These are phyloP conservation scores for Puya raimondii DNA, from an alignment of 176 grass and related monocot genomes.

Conservation along the genomic window DNA sequence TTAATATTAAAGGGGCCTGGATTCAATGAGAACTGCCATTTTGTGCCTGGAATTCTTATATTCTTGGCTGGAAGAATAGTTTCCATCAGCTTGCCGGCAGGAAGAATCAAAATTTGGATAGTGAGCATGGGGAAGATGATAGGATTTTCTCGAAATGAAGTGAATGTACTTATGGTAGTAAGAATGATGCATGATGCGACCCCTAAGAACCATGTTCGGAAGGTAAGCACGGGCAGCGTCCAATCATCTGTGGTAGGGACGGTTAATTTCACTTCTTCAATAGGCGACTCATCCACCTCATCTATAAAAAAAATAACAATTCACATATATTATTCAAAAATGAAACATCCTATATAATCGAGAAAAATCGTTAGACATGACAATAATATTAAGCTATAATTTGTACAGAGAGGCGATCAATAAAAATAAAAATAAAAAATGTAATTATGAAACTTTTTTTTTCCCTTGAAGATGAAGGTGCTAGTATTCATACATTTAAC, in stretches of 20 bases:
- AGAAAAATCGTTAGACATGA: too few relatives aligned
- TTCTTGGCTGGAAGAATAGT: constrained; percentile 9
- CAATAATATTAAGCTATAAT: too few relatives aligned
- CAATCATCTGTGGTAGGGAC: constrained; percentile 27
- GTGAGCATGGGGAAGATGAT: not conserved
- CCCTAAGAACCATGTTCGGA: constrained; percentile 17
- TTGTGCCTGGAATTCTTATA: constrained; percentile 8
- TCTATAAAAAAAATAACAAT: constrained; percentile 1
- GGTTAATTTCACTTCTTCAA: constrained; percentile 20
- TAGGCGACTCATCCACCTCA: constrained; percentile 10
- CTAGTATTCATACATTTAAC: too few relatives aligned
- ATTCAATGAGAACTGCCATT: constrained; percentile 13
- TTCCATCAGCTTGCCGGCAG: constrained; percentile 16
- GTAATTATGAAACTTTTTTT: too few relatives aligned
- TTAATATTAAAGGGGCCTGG: constrained; percentile 26
- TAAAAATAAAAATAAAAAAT: too few relatives aligned
- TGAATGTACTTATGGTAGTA: not conserved
- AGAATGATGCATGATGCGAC: constrained; percentile 4
- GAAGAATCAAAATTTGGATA: not conserved
- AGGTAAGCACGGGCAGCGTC: constrained; percentile 17
- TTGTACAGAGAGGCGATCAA: too few relatives aligned
- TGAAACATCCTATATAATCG: too few relatives aligned
- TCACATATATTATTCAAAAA: not conserved
- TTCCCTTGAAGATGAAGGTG: too few relatives aligned
- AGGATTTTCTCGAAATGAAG: constrained; percentile 7